Base-by-base conservation (phyloP, 2,329 filamentous ascomycete species). In the Aureobasidium sp. region DNA sequence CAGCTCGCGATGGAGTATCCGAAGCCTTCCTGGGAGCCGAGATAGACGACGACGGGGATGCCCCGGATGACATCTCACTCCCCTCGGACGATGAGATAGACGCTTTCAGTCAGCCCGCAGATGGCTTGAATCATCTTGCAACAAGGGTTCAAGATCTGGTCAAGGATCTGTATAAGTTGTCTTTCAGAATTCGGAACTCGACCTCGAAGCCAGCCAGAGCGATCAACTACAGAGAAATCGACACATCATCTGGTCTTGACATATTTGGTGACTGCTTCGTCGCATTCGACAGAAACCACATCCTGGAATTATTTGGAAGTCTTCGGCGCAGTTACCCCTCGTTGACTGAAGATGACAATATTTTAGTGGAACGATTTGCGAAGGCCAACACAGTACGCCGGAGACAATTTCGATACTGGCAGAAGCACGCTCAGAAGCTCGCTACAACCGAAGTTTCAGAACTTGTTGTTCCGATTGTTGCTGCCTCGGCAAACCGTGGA, bases 161-260 rank as follows among this genome's bases (percentile, higher is more conserved):
- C 15, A 59, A 45, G 25, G 40, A 47, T 47, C 18, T 59, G n/a
- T 59, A 59, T 18, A 42, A 31, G 40, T 33, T 59, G 20, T 27
- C 55, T 27, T 59, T 43, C 29, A 10, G 29, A 25, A 59, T 59
- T 45, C 55, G 55, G 31, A 59, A 59, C 25, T 47, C 55, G 25
- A 59, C 23, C 27, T 23, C 38, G 13, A 43, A 40, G 29, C 38
- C 42, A 25, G 15, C 38, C 27, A 59, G 25, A 43, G 38, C 55
- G n/a, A 59, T 25, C 20, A 18, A 16, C 40, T 59, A 31, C 42
- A 38, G 31, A 18, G 38, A 27, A 15, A 43, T 59, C 55, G 42
- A 47, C 29, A 2, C 16, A 10, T 23, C 40, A 29, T 43, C 36
- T n/a, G 55, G 42, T 18, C 38, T 45, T 6, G 55, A 59, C 11